Evolutionary conservation across 1,139 yeast genomes (phyloP), one percentile per base, ranked within the genome.

Genomic region (Nakaseomyces sp.): DNA sequence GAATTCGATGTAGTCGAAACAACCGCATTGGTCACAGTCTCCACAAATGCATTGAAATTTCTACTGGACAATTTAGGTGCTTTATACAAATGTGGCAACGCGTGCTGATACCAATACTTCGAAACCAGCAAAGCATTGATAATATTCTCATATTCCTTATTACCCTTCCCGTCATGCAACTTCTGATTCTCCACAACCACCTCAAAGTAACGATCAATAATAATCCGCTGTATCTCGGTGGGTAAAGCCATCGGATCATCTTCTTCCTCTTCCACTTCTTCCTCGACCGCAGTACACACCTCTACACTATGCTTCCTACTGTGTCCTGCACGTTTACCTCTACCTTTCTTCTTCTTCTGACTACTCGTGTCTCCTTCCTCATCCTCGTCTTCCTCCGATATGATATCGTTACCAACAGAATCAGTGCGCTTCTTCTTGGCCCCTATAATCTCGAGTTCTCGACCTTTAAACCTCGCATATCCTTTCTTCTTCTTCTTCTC

Each of bases 41-140:
- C 86, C 38, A 88, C 91, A 67, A 91, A 91, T 33, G 65, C 63
- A 51, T 69, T 67, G 58, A 87, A 87, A 60, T 88, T 89, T 43
- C 72, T 69, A 4, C 91, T 79, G 45, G 71, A 70, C 36, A 91
- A 68, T 3, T 49, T 55, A 0, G 97, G 97, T 16, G 67, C 57
- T 10, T 66, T 63, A 64, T 89, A 91, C 3, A 89, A 57, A 53
- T 76, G 63, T 1, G 87, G 84, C 12, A 84, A 54, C 5, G 79
- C 75, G 18, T 79, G 65, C 30, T 61, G 49, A 59, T 83, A 82
- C 67, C 89, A 79, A 6, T 72, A 54, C 50, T 75, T 76, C 58
- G 77, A 77, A 7, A 89, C 79, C 20, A 80, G 62, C 45, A 87
- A 63, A 54, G 74, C 74, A 45, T 72, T 72, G 13, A 81, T 71